phyloP scores from a whole-genome alignment of 306 rosid genomes.

The Castanea mollissima region DNA sequence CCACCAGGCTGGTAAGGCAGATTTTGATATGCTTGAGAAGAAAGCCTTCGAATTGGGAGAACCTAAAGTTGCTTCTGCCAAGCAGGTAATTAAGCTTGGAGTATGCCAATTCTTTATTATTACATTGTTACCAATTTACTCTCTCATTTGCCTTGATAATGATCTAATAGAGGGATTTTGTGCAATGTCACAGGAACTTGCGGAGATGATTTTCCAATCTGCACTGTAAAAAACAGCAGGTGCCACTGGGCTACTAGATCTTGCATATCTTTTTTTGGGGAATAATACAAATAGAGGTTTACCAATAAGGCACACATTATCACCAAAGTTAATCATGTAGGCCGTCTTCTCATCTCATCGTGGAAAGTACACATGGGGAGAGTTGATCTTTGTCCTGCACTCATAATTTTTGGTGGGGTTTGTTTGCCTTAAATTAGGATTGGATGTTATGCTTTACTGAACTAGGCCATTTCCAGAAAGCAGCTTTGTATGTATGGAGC shows the following conservation, averaged over 20 bases:
- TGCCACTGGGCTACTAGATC: not conserved
- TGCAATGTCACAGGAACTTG: slow-evolving; percentile 77
- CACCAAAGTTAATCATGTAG: not conserved
- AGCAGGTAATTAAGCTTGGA: slow-evolving; percentile 59
- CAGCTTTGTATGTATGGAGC: not conserved
- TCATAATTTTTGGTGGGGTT: too few species aligned
- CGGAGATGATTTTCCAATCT: slow-evolving; percentile 88
- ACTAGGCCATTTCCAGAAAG: not conserved
- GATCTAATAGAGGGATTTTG: slow-evolving; percentile 6
- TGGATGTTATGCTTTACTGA: not conserved
- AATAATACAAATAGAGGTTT: not conserved
- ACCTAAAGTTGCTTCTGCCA: slow-evolving; percentile 82
- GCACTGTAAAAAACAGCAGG: slow-evolving; percentile 45
- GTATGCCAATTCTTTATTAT: not conserved
- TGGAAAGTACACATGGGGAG: not conserved
- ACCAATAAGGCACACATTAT: not conserved
- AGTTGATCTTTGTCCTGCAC: not conserved
- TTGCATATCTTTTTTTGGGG: slow-evolving; percentile 15
- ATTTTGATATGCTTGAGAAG: slow-evolving; percentile 88
- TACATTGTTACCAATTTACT: not conserved
- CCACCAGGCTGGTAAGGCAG: slow-evolving; percentile 79
- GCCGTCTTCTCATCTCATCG: not conserved
- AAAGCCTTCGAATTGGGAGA: slow-evolving; percentile 87
- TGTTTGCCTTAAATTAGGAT: too few species aligned
- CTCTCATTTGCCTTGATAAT: not conserved